Evolutionary conservation across 345 rosid species (phyloP).

Genomic region (Raphanus raphanistrum): DNA sequence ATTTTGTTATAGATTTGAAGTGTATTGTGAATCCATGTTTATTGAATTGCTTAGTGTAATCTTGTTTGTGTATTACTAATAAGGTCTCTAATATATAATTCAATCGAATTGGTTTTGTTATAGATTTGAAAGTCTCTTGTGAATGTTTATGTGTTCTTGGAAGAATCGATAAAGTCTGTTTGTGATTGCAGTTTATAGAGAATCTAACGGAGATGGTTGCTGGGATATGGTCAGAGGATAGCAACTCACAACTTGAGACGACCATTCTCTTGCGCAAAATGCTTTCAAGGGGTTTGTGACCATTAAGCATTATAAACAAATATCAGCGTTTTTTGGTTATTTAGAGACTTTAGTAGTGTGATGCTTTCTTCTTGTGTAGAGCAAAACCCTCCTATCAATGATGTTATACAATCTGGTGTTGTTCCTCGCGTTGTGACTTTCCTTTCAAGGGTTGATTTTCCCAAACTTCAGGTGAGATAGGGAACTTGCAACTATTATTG

Average conservation of each 20-base stretch:
- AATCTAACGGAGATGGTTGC: constrained; percentile 59
- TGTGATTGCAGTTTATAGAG: constrained; percentile 47
- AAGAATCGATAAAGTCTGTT: background rate
- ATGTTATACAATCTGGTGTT: constrained; percentile 65
- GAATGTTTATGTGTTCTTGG: background rate
- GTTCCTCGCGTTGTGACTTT: constrained; percentile 75
- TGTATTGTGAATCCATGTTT: too few relatives aligned
- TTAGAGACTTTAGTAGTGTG: background rate
- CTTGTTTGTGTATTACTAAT: too few relatives aligned
- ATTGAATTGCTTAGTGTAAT: too few relatives aligned
- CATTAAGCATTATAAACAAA: background rate
- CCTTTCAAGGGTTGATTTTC: constrained; percentile 70
- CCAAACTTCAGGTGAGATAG: constrained; percentile 66
- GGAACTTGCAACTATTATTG: background rate
- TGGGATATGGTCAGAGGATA: constrained; percentile 65
- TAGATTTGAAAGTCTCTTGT: background rate
- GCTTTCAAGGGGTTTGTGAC: constrained; percentile 63
- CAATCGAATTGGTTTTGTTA: background rate
- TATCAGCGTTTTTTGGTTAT: background rate
- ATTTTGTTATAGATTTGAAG: too few relatives aligned
- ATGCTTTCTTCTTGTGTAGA: constrained; percentile 39
- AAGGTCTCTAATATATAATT: too few relatives aligned
- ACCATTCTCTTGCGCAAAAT: constrained; percentile 67
- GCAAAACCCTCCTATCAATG: constrained; percentile 75
- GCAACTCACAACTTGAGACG: constrained; percentile 58